A percentile compares a stretch with the other conserved stretches of the same genome.
Conservation (phyloP, 495 filamentous ascomycete genomes). For the Penicillium coprophilum region DNA sequence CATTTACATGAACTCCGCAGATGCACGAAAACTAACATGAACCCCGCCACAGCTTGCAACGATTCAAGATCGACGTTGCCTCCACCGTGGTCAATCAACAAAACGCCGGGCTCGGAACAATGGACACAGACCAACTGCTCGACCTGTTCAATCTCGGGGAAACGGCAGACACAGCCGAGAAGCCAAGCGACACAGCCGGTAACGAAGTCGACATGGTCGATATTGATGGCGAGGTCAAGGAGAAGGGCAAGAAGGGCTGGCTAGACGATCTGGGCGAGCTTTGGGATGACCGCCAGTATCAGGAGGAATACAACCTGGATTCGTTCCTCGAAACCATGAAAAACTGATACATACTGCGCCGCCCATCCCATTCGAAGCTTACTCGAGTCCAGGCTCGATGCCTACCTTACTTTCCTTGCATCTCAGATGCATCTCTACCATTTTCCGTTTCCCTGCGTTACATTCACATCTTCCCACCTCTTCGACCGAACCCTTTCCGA, state of each 20-base stretch:
- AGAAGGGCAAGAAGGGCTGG: constrained; percentile 95
- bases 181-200: constrained; percentile 51
- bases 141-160: constrained; percentile 94
- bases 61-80: constrained; percentile 99
- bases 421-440: not conserved
- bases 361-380: not conserved
- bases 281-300: constrained; percentile 95
- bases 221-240: constrained; percentile 84
- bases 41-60: constrained; percentile 69
- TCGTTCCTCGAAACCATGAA: constrained; percentile 91
- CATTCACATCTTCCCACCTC: not conserved
- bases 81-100: constrained; percentile 98
- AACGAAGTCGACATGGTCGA: constrained; percentile 94
- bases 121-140: constrained; percentile 97
- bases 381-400: not conserved
- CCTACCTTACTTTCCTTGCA: not conserved
- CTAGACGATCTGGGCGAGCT: constrained; percentile 92
- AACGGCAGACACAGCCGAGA: constrained; percentile 65
- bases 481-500: not conserved
- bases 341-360: constrained; percentile 33
- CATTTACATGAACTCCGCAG: not conserved
- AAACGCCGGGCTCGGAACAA: constrained; percentile 89
- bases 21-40: constrained; percentile 20
- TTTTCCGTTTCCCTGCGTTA: not conserved
- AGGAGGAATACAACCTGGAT: constrained; percentile 93